Evolutionary conservation across 495 filamentous ascomycete genomes (phyloP), one percentile per base, ranked within the genome.

Genomic region (Viridothelium virens): DNA sequence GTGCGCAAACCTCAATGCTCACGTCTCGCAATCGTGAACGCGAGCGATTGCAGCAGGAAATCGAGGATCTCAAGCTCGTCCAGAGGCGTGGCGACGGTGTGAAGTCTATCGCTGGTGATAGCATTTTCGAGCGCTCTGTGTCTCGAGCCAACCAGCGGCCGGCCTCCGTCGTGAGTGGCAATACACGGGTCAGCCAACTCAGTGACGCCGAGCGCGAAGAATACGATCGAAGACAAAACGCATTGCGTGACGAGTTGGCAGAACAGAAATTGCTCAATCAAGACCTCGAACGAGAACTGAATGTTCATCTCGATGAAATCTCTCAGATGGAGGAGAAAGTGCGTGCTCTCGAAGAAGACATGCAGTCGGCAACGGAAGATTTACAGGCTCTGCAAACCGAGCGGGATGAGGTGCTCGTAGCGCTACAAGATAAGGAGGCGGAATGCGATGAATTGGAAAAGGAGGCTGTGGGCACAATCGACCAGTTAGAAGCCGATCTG

Each of bases 1-100:
- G 91, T 66, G 94, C 95, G 11, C 94, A 98, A 75, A 95, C 92
- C 0, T 96, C 92, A 0, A 98, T 97, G 93, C 85, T 98, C 7
- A 97, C 95, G 3, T 96, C 94, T 39, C 84, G 94, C 6, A 96
- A 97, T 70, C 86, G 91, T 39, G 94, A 98, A 74, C 93, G 94
- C 72, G 92, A 97, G 70, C 87, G 92, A 3, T 81, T 98, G 16
- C 95, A 97, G 72, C 90, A 96, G 67, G 94, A 98, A 73, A 98
- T 97, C 56, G 94, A 98, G 77, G 91, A 96, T 64, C 82, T 97
- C 61, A 98, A 97, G 73, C 84, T 97, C 66, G 85, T 86, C 2
- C 86, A 91, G 67, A 86, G 91, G 14, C 85, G 88, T 59, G 84
- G 83, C 34, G 87, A 88, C 67, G 80, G 79, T 37, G 67, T 47